Evolutionary conservation across 495 filamentous ascomycete species (phyloP), one percentile per base, ranked within the genome.

Genomic region (Friedmanniomyces endolithicus): DNA sequence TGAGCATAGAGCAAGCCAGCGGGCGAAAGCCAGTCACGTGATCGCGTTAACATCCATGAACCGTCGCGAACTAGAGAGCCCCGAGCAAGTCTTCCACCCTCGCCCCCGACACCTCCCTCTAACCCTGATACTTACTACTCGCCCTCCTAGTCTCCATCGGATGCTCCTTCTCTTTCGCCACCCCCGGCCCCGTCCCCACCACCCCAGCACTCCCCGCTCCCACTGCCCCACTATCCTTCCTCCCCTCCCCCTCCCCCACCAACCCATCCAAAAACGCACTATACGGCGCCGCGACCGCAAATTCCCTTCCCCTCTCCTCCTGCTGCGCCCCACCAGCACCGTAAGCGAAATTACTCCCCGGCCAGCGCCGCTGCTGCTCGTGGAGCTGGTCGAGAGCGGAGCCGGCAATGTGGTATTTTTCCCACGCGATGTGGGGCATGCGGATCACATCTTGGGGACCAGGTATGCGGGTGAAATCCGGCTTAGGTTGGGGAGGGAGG

Each of bases 341-440:
- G 57, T 22, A 72, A 65, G 61, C 46, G 12, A 50, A 31, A 19
- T 56, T 29, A 19, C 37, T 46, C 17, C 49, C 44, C 0, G 88
- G 88, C 37, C 84, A 74, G 48, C 69, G 68, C 27, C 78, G 60
- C 68, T 94, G 87, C 68, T 92, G 85, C 52, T 79, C 76, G 70
- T 95, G 89, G 60, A 94, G 73, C 67, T 82, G 84, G 65, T 94
- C 87, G 43, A 95, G 70, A 11, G 84, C 74, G 53, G 85, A 83
- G 24, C 88, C 88, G 0, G 88, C 81, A 17, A 94, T 74, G 55
- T 83, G 84, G 65, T 95, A 95, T 65, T 94, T 87, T 6, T 79
- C 78, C 89, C 89, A 95, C 71, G 94, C 94, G 55, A 95, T 78
- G 1, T 86, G 82, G 23, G 89, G 89, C 72, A 80, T 85, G 33